phyloP scores from a whole-genome alignment of 2,329 filamentous ascomycete genomes.

The Claviceps cyperi region DNA sequence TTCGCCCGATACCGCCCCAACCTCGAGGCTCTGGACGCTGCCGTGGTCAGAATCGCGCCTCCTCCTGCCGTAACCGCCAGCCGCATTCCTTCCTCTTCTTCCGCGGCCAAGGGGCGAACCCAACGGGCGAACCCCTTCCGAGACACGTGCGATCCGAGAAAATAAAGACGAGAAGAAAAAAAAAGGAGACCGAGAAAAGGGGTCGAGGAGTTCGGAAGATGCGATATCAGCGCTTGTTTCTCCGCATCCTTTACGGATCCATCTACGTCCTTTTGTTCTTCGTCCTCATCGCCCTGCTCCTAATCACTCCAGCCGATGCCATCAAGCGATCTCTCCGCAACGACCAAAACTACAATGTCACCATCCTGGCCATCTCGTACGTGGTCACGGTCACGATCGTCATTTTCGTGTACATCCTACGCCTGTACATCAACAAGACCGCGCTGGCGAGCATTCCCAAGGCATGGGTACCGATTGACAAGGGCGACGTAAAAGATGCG shows the following conservation, averaged over 20 bases:
- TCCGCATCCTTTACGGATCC: conserved; percentile 67
- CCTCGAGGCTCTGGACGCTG: conserved; percentile 1
- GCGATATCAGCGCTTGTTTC: conserved; percentile 35
- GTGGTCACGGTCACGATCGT: conserved; percentile 56
- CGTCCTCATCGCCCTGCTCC: conserved; percentile 56
- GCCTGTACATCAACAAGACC: conserved; percentile 76
- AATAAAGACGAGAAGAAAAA: neutral
- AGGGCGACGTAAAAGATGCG: conserved; percentile 61
- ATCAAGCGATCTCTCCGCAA: conserved; percentile 62
- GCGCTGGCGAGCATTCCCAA: conserved; percentile 75
- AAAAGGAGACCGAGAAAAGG: neutral
- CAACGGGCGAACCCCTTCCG: neutral
- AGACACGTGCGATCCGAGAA: neutral
- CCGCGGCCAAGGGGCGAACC: neutral
- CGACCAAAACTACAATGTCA: conserved; percentile 61
- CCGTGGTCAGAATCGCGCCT: neutral
- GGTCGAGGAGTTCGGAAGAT: conserved; percentile 2
- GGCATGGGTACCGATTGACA: conserved; percentile 71
- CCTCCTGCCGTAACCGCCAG: neutral
- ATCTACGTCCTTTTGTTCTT: conserved; percentile 65
- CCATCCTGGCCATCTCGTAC: conserved; percentile 66
- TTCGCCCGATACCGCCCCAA: conserved; percentile 5
- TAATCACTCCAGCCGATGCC: conserved; percentile 67
- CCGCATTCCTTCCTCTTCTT: neutral
- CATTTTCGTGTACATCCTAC: conserved; percentile 61